Conservation (phyloP, 1,139 yeast species). For the Blastobotrys aristatus region DNA sequence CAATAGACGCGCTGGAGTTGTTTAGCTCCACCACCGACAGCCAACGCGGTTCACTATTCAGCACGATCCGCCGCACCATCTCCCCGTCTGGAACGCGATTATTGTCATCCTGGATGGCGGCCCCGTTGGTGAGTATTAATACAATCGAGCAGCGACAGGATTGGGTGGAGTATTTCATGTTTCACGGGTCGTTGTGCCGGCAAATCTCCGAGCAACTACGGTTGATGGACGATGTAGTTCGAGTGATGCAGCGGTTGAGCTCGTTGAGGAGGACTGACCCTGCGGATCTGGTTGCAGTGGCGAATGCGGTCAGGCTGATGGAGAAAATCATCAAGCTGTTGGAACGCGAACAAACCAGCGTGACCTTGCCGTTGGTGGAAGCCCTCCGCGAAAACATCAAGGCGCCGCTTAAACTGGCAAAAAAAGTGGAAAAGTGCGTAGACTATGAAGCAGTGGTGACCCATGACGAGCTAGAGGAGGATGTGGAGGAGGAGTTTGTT, state of each 20-base stretch:
- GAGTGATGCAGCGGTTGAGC: conserved; percentile 49
- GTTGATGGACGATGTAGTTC: conserved; percentile 45
- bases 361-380: conserved; percentile 7
- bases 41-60: conserved; percentile 62
- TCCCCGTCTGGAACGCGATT: conserved; percentile 80
- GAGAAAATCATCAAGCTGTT: conserved; percentile 19
- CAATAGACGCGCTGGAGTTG: conserved; percentile 77
- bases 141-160: conserved; percentile 59
- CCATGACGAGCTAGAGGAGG: conserved; percentile 12
- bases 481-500: background rate
- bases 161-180: conserved; percentile 51
- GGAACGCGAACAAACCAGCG: background rate
- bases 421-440: conserved; percentile 15
- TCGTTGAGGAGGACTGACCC: conserved; percentile 42
- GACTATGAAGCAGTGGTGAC: conserved; percentile 17
- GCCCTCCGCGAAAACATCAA: conserved; percentile 12
- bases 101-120: conserved; percentile 72
- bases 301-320: conserved; percentile 37
- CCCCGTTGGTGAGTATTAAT: conserved; percentile 61
- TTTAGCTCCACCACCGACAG: conserved; percentile 54
- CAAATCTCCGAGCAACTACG: conserved; percentile 31
- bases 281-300: conserved; percentile 42
- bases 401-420: conserved; percentile 16
- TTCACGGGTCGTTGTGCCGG: conserved; percentile 38
- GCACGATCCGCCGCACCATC: conserved; percentile 63